A percentile compares a stretch with the other conserved stretches of the same genome.
These are phyloP conservation scores for Hirsutella rhossiliensis DNA, from an alignment of 2,329 filamentous ascomycete genomes.

Conservation along the genomic window DNA sequence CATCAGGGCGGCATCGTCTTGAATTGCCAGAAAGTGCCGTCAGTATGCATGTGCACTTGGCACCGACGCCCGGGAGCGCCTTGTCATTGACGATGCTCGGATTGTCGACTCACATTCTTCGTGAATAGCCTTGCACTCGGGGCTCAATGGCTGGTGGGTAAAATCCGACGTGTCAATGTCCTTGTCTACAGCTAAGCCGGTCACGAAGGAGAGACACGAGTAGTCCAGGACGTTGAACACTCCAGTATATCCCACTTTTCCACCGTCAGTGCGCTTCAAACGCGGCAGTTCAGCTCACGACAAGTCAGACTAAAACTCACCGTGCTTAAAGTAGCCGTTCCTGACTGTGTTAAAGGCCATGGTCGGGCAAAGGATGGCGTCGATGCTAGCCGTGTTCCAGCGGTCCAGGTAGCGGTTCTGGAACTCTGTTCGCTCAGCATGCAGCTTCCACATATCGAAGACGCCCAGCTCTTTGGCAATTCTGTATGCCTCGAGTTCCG, in stretches of 20 bases:
- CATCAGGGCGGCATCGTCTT: constrained; percentile 26
- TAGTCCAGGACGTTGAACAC: constrained; percentile 39
- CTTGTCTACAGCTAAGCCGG: constrained; percentile 27
- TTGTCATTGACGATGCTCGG: not conserved
- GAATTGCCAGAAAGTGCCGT: not conserved
- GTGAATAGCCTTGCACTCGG: constrained; percentile 24
- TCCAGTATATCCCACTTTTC: constrained; percentile 34
- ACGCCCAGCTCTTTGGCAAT: constrained; percentile 25
- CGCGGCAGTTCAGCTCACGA: too few relatives aligned
- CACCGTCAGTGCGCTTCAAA: constrained; percentile 1
- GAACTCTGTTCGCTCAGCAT: constrained; percentile 29
- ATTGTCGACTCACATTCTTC: constrained; percentile 27
- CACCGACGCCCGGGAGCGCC: too few relatives aligned
- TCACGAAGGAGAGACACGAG: constrained; percentile 33
- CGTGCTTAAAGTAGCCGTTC: constrained; percentile 29
- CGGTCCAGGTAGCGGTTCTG: constrained; percentile 34
- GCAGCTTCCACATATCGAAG: constrained; percentile 34
- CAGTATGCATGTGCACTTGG: too few relatives aligned
- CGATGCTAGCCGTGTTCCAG: constrained; percentile 36
- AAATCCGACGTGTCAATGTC: constrained; percentile 20
- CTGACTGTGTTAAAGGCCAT: constrained; percentile 31
- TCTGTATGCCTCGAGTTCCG: constrained; percentile 22
- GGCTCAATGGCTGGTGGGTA: constrained; percentile 20
- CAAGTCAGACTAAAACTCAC: constrained; percentile 19
- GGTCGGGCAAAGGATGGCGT: constrained; percentile 50